Percentiles rank a stretch among this genome's conserved stretches.
phyloP scores from a whole-genome alignment of 2,329 filamentous ascomycete species.

The Epichloe festucae region DNA sequence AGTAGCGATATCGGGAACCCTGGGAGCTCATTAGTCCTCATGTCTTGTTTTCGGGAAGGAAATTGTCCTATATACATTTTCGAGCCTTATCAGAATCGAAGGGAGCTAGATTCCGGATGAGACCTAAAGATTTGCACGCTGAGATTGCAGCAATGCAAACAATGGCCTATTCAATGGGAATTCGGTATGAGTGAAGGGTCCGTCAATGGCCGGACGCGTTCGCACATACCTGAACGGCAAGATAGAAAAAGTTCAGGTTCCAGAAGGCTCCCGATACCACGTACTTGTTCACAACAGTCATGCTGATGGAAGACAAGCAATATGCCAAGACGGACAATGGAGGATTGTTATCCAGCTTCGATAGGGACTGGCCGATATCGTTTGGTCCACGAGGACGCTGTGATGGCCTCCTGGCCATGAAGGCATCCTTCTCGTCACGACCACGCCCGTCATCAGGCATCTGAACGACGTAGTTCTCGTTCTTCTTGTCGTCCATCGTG shows the following conservation, averaged over 20 bases:
- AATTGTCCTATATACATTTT: constrained; percentile 53
- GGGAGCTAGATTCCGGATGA: constrained; percentile 69
- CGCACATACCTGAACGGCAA: constrained; percentile 73
- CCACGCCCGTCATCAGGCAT: constrained; percentile 46
- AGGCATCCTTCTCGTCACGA: constrained; percentile 39
- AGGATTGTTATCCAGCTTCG: constrained; percentile 59
- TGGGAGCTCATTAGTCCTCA: constrained; percentile 20
- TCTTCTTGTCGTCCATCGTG: constrained; percentile 77
- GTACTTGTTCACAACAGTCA: constrained; percentile 99
- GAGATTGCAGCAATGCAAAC: constrained; percentile 82
- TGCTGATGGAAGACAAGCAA: constrained; percentile 91
- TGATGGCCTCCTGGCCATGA: constrained; percentile 22
- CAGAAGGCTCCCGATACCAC: constrained; percentile 82
- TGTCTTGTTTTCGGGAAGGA: no score
- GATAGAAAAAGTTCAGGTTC: constrained; percentile 94
- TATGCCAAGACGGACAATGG: constrained; percentile 74
- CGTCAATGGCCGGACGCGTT: not conserved
- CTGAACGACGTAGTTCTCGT: constrained; percentile 63
- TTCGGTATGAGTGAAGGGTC: not conserved
- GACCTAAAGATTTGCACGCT: constrained; percentile 62
- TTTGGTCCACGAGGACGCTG: constrained; percentile 4
- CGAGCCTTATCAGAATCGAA: constrained; percentile 84
- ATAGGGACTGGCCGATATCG: constrained; percentile 13
- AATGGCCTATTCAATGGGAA: constrained; percentile 47
- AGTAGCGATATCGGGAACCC: constrained; percentile 95